Conservation (phyloP, 371 early-diverging fungal genomes). For the Syncephalastrum racemosum region DNA sequence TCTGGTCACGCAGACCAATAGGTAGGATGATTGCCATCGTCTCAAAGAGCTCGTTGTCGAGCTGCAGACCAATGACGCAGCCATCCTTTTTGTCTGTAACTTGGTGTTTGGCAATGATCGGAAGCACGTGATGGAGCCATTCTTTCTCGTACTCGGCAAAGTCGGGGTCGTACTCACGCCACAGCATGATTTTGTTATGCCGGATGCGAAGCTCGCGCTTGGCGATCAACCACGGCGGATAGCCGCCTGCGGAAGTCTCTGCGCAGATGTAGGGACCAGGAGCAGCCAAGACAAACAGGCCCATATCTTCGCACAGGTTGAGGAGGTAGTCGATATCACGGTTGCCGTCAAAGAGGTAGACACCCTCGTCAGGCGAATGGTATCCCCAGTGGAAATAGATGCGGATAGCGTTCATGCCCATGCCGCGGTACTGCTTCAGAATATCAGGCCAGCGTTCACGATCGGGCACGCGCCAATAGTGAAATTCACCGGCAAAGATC, state of each 20-base stretch:
- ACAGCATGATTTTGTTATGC: constrained; percentile 66
- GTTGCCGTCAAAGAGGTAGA: constrained; percentile 79
- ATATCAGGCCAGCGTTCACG: constrained; percentile 55
- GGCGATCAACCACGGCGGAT: constrained; percentile 81
- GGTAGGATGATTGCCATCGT: constrained; percentile 62
- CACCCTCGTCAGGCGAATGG: constrained; percentile 75
- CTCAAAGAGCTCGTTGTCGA: constrained; percentile 83
- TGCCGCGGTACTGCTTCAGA: constrained; percentile 67
- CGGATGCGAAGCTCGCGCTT: constrained; percentile 75
- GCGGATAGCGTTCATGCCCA: constrained; percentile 81
- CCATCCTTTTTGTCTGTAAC: constrained; percentile 66
- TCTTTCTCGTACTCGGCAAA: constrained; percentile 72
- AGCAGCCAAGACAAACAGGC: constrained; percentile 79
- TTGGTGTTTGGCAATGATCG: constrained; percentile 79
- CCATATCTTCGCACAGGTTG: constrained; percentile 70
- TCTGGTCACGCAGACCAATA: constrained; percentile 81
- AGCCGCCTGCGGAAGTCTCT: constrained; percentile 87
- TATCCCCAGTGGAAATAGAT: constrained; percentile 92
- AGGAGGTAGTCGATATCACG: constrained; percentile 77
- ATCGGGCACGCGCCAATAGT: constrained; percentile 80
- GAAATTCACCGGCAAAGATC: constrained; percentile 75
- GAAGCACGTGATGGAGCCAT: constrained; percentile 73
- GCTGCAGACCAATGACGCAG: constrained; percentile 75
- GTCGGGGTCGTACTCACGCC: constrained; percentile 67
- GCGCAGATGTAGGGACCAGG: constrained; percentile 90